Evolutionary conservation across 169 alveolate genomes (phyloP).

Genomic region (Plasmodium fragile): DNA sequence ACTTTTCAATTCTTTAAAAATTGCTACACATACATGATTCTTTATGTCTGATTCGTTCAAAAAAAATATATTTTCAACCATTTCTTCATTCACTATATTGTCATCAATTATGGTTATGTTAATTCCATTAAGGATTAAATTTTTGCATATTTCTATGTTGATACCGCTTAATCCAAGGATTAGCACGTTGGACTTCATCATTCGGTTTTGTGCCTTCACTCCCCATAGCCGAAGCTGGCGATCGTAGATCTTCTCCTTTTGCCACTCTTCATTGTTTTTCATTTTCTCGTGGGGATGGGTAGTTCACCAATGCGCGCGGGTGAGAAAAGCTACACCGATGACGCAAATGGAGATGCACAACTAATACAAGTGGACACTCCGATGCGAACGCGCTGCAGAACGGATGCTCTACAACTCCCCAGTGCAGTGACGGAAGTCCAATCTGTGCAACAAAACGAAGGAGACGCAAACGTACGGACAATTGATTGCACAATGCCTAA

Average conservation of each 20-base stretch:
- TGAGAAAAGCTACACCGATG: neutral
- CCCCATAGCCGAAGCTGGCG: conserved; percentile 88
- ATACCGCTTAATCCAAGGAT: conserved; percentile 60
- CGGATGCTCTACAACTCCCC: neutral
- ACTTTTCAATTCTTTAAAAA: conserved; percentile 71
- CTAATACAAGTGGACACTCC: neutral
- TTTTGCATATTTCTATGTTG: conserved; percentile 62
- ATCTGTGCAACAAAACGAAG: neutral
- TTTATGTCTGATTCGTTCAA: conserved; percentile 54
- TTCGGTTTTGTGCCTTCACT: conserved; percentile 81
- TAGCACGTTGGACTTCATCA: conserved; percentile 51
- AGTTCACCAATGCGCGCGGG: neutral
- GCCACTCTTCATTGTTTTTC: conserved; percentile 57
- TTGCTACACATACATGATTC: conserved; percentile 32
- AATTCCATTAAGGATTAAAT: conserved; percentile 52
- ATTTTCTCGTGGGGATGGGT: neutral
- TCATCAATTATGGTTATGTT: conserved; percentile 80
- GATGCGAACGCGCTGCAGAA: neutral
- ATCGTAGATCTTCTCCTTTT: conserved; percentile 78
- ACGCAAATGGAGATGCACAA: neutral
- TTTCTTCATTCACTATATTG: conserved; percentile 82
- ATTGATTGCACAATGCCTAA: neutral
- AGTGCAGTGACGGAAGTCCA: neutral
- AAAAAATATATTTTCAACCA: conserved; percentile 79
- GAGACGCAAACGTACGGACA: neutral